Evolutionary conservation across 2,329 filamentous ascomycete genomes (phyloP), one percentile per base, ranked within the genome.

Genomic region (Esteya vermicola): DNA sequence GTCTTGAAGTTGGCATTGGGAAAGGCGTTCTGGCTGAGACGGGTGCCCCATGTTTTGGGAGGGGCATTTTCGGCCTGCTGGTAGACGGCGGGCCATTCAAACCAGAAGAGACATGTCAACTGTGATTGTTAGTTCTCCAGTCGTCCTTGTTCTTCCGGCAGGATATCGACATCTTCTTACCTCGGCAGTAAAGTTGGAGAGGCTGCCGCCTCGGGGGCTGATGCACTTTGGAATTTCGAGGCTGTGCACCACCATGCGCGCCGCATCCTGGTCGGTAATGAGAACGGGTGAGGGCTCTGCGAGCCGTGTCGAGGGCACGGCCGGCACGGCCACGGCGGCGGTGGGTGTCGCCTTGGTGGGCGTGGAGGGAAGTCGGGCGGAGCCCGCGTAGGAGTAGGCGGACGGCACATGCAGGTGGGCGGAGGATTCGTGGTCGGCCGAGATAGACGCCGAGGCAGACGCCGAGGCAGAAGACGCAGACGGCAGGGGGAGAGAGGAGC

Each of bases 91-190:
- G 83, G 81, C 14, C 81, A 82, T 59, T 96, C 88, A 56, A 96
- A 96, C 89, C 91, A 96, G 63, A 96, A 95, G 13, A 98, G 69
- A 54, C 89, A 95, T 12, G 89, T 93, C 59, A 96, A 84, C 84
- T 94, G 52, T 5, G 3, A 43, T 28, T n/a, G n/a, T n/a, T n/a
- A n/a, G n/a, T n/a, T n/a, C n/a, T n/a, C n/a, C n/a, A n/a, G n/a
- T n/a, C n/a, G n/a, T n/a, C n/a, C n/a, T n/a, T n/a, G n/a, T n/a
- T n/a, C n/a, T n/a, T n/a, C n/a, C n/a, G n/a, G n/a, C n/a, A n/a
- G n/a, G n/a, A n/a, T n/a, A n/a, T n/a, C n/a, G n/a, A n/a, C n/a
- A n/a, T n/a, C n/a, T n/a, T n/a, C n/a, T n/a, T 60, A 88, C 83
- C 69, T 86, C 75, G 42, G 85, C 84, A 39, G 85, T 82, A 57